These are phyloP conservation scores for Boletus reticuloceps DNA, from an alignment of 768 basidiomycete genomes.

Conservation along the genomic window DNA sequence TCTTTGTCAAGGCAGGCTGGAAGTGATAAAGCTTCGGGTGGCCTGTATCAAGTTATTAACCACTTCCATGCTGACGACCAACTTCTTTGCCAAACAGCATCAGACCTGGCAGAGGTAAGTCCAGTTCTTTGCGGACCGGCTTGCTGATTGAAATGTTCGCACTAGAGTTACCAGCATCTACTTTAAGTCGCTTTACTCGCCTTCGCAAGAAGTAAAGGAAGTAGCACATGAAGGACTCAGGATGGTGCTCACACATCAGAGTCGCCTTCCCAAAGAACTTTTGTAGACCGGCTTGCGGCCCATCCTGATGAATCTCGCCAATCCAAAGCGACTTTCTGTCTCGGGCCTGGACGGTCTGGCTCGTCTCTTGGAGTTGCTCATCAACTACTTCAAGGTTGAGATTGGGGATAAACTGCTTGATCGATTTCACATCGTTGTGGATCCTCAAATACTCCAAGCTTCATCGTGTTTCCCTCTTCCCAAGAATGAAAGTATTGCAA, in stretches of 20 bases:
- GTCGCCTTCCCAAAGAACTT: too few relatives aligned
- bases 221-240: too few relatives aligned
- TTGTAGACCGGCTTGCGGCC: too few relatives aligned
- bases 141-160: slow-evolving; percentile 3
- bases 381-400: slow-evolving; percentile 99
- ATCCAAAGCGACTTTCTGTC: slow-evolving; percentile 91
- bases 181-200: slow-evolving; percentile 97
- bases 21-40: slow-evolving; percentile 86
- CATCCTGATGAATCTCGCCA: slow-evolving; percentile 98
- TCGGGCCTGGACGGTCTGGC: slow-evolving; percentile 92
- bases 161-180: slow-evolving; percentile 89
- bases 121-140: background rate
- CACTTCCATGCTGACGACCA: slow-evolving; percentile 91
- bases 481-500: slow-evolving; percentile 88
- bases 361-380: slow-evolving; percentile 87
- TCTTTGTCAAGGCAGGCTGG: slow-evolving; percentile 72
- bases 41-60: slow-evolving; percentile 92
- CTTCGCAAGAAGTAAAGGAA: too few relatives aligned
- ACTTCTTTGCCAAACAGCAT: slow-evolving; percentile 85
- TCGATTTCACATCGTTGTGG: slow-evolving; percentile 91
- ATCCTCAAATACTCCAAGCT: slow-evolving; percentile 77
- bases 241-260: too few relatives aligned
- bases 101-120: slow-evolving; percentile 80
- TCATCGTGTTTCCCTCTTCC: slow-evolving; percentile 77
- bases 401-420: slow-evolving; percentile 97